phyloP scores from a whole-genome alignment of 805 yeast species.

The Kluyveromyces wickerhamii region DNA sequence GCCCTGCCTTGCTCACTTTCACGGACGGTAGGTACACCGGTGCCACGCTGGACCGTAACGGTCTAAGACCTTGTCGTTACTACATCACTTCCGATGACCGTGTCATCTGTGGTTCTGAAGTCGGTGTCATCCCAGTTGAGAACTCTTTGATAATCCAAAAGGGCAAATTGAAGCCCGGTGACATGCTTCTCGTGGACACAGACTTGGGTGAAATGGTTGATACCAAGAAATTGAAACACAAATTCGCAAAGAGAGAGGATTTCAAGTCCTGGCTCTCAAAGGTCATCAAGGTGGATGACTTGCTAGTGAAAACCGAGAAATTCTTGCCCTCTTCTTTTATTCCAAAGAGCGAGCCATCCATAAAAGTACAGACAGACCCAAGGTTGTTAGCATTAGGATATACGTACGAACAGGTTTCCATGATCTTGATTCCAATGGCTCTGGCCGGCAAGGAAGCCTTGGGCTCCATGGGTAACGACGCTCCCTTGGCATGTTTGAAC shows the following conservation, averaged over 20 bases:
- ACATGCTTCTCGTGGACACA: constrained; percentile 92
- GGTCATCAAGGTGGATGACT: constrained; percentile 74
- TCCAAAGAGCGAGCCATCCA: constrained; percentile 21
- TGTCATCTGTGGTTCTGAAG: constrained; percentile 97
- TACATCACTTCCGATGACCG: constrained; percentile 91
- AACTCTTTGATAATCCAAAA: constrained; percentile 76
- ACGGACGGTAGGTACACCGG: constrained; percentile 98
- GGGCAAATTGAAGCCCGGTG: constrained; percentile 94
- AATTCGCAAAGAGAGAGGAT: constrained; percentile 76
- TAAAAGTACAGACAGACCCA: constrained; percentile 66
- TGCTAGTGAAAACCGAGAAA: constrained; percentile 44
- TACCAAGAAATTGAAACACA: constrained; percentile 76
- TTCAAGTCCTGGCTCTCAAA: constrained; percentile 92
- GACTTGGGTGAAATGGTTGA: constrained; percentile 88
- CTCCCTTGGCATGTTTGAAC: constrained; percentile 89
- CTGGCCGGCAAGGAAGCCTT: constrained; percentile 84
- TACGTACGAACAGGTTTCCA: constrained; percentile 84
- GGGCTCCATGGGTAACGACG: constrained; percentile 98
- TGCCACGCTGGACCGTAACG: constrained; percentile 95
- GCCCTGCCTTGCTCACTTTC: constrained; percentile 94
- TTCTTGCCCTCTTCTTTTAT: constrained; percentile 27
- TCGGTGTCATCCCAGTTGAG: constrained; percentile 89
- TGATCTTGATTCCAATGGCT: constrained; percentile 91
- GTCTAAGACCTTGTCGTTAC: constrained; percentile 96
- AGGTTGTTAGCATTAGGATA: constrained; percentile 82